Evolutionary conservation across 305 asterid genomes (phyloP).

Genomic region (Vinca major): DNA sequence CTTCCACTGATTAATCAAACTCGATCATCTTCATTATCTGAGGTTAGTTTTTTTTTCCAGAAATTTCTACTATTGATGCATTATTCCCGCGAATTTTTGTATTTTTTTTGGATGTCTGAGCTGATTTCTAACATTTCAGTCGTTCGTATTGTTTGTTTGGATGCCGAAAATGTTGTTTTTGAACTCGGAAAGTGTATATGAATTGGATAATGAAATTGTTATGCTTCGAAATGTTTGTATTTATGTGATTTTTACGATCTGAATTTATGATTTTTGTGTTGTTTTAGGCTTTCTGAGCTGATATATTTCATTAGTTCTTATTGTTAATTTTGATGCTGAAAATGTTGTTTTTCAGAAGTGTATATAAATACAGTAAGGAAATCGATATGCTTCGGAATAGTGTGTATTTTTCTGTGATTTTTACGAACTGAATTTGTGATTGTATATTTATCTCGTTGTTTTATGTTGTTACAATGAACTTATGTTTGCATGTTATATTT

Average conservation of each 20-base stretch:
- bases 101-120: background rate
- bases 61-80: background rate
- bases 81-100: background rate
- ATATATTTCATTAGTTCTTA: no score
- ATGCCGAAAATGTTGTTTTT: background rate
- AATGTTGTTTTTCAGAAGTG: no score
- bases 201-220: background rate
- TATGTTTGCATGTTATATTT: background rate
- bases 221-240: background rate
- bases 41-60: background rate
- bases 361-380: no score
- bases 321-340: no score
- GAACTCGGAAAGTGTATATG: background rate
- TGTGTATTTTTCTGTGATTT: no score
- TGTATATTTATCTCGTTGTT: no score
- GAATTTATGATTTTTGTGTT: conserved; percentile 20
- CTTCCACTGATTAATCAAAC: background rate
- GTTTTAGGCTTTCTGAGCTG: background rate
- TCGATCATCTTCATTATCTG: conserved; percentile 4
- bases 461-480: background rate
- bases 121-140: background rate
- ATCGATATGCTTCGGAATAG: no score
- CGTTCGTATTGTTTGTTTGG: background rate
- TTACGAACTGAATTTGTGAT: conserved; percentile 4
- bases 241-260: background rate